Conservation (phyloP, 768 basidiomycete genomes). For the Crepidotus variabilis region DNA sequence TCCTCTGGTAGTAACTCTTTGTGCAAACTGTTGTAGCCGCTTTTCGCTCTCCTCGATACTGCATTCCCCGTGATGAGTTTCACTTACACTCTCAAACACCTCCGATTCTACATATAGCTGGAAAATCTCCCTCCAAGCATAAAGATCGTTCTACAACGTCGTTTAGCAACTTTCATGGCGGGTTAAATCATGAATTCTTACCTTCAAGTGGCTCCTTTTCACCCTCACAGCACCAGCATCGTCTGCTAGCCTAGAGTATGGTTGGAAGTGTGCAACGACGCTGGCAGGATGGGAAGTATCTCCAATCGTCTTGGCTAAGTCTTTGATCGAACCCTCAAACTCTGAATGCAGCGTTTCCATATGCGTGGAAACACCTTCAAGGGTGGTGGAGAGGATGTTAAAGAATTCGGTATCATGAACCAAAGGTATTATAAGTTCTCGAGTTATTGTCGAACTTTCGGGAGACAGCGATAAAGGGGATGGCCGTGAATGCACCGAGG, state of each 20-base stretch:
- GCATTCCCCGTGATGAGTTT: constrained; percentile 64
- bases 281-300: constrained; percentile 41
- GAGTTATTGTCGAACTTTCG: constrained; percentile 5
- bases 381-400: constrained; percentile 58
- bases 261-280: constrained; percentile 31
- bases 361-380: constrained; percentile 50
- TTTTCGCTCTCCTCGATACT: constrained; percentile 66
- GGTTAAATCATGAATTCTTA: constrained; percentile 1
- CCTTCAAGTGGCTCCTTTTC: constrained; percentile 20
- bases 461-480: not conserved
- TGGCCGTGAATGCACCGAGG: not conserved
- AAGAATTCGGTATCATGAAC: constrained; percentile 82
- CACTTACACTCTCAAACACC: constrained; percentile 74
- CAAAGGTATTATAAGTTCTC: constrained; percentile 74
- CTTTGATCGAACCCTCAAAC: constrained; percentile 40
- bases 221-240: constrained; percentile 32
- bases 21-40: constrained; percentile 59
- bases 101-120: constrained; percentile 82
- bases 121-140: constrained; percentile 89
- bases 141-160: constrained; percentile 56
- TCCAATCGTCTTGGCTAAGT: constrained; percentile 34
- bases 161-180: not conserved
- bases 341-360: constrained; percentile 45
- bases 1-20: constrained; percentile 52
- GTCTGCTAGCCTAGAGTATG: constrained; percentile 40